Evolutionary conservation across 1,139 yeast genomes (phyloP).

Genomic region (Sugiyamaella paludigena): DNA sequence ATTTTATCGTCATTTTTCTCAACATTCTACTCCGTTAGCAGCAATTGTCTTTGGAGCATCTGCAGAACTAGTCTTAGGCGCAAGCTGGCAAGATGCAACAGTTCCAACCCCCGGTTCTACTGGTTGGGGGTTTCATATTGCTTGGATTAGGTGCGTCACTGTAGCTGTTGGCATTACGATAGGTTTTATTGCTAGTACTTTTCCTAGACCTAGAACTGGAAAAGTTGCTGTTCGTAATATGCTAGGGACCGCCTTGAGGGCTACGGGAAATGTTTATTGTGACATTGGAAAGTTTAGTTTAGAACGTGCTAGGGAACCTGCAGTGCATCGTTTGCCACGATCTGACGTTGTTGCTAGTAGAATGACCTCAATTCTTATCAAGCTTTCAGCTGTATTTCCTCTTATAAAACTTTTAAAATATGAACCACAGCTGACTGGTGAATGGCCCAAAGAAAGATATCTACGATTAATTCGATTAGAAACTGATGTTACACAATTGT

Average conservation of each 20-base stretch:
- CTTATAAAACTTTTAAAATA: slow-evolving; percentile 25
- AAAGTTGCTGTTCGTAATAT: slow-evolving; percentile 29
- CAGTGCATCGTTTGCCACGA: slow-evolving; percentile 22
- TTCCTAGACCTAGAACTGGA: slow-evolving; percentile 36
- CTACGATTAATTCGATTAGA: slow-evolving; percentile 23
- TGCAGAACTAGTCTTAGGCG: slow-evolving; percentile 33
- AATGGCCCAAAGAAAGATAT: slow-evolving; percentile 33
- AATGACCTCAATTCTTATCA: slow-evolving; percentile 21
- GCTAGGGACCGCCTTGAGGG: slow-evolving; percentile 25
- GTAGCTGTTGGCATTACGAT: slow-evolving; percentile 35
- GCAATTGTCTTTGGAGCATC: slow-evolving; percentile 36
- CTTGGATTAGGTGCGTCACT: slow-evolving; percentile 39
- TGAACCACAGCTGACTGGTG: slow-evolving; percentile 34
- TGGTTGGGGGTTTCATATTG: slow-evolving; percentile 36
- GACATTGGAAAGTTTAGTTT: slow-evolving; percentile 32
- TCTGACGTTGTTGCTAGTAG: slow-evolving; percentile 25
- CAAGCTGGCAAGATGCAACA: slow-evolving; percentile 34
- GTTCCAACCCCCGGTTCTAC: slow-evolving; percentile 14
- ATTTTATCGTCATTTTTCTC: slow-evolving; percentile 35
- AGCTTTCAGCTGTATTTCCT: slow-evolving; percentile 21
- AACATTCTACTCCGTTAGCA: slow-evolving; percentile 33
- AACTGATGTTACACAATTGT: slow-evolving; percentile 26
- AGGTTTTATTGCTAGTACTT: slow-evolving; percentile 34
- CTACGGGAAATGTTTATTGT: slow-evolving; percentile 32
- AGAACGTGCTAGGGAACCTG: slow-evolving; percentile 26